Conservation (phyloP, 345 rosid species). For the Linum trigynum region DNA sequence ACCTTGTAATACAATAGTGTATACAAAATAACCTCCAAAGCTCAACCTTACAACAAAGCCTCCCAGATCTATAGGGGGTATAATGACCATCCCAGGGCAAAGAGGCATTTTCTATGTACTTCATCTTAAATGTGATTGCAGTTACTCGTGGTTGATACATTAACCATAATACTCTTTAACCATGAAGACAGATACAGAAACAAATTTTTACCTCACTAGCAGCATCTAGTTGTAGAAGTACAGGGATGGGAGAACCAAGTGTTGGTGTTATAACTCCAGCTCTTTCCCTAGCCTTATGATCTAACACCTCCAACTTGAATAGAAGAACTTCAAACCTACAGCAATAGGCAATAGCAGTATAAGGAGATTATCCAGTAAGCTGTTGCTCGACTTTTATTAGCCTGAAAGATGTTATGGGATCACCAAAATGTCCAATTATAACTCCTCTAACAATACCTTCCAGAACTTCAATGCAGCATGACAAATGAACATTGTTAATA, state of each 20-base stretch:
- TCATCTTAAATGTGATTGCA: not conserved
- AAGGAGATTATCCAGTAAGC: not conserved
- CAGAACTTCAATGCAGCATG: too few species aligned
- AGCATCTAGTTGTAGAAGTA: conserved; percentile 73
- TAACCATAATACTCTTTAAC: not conserved
- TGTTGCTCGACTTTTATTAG: not conserved
- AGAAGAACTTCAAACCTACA: conserved; percentile 73
- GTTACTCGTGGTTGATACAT: not conserved
- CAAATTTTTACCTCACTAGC: conserved; percentile 60
- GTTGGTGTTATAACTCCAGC: conserved; percentile 84
- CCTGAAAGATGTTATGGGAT: not conserved
- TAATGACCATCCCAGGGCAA: not conserved
- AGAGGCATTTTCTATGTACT: not conserved
- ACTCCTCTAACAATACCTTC: not conserved
- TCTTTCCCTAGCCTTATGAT: conserved; percentile 95
- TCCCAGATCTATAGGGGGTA: too few species aligned
- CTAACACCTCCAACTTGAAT: conserved; percentile 89
- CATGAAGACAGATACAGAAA: conserved; percentile 5
- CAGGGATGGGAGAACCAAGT: conserved; percentile 75
- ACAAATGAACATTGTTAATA: not conserved
- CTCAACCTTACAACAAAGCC: too few species aligned
- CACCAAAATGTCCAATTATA: not conserved
- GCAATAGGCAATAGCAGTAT: not conserved
- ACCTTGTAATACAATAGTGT: too few species aligned
- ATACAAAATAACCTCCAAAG: too few species aligned